Evolutionary conservation across 768 basidiomycete genomes (phyloP).

Genomic region (Suillus placidus): DNA sequence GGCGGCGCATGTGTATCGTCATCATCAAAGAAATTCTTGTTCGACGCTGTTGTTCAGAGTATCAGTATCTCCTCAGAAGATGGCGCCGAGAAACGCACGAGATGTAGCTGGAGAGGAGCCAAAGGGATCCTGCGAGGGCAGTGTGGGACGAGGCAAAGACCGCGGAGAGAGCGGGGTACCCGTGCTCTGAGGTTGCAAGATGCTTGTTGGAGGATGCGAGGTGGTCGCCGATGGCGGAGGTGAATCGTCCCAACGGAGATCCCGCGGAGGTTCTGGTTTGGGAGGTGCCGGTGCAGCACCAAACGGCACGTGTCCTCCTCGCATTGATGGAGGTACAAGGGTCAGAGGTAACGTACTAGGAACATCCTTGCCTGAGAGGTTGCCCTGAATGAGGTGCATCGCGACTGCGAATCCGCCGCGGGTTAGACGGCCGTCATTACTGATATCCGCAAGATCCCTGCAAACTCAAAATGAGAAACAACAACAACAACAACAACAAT

Average conservation of each 20-base stretch:
- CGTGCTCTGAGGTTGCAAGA: constrained; percentile 41
- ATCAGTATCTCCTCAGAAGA: constrained; percentile 9
- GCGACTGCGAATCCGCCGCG: constrained; percentile 95
- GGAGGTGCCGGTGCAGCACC: constrained; percentile 40
- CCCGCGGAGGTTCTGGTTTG: constrained; percentile 45
- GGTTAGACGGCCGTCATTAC: constrained; percentile 83
- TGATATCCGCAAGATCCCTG: constrained; percentile 94
- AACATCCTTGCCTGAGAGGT: constrained; percentile 76
- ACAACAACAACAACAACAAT: no score
- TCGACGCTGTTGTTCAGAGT: constrained; percentile 19
- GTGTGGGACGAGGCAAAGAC: constrained; percentile 24
- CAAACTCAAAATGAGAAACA: constrained; percentile 12
- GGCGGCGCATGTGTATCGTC: constrained; percentile 49
- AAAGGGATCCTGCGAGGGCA: constrained; percentile 52
- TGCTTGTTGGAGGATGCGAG: constrained; percentile 30
- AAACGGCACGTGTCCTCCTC: constrained; percentile 42
- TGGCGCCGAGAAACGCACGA: constrained; percentile 19
- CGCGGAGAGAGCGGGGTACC: constrained; percentile 37
- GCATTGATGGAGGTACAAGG: constrained; percentile 83
- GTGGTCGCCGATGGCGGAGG: constrained; percentile 45
- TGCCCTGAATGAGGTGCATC: constrained; percentile 89
- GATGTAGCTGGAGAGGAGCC: constrained; percentile 34
- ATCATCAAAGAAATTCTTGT: constrained; percentile 73
- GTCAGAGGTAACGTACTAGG: constrained; percentile 69
- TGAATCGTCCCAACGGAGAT: constrained; percentile 58